Percentiles rank a stretch among this genome's conserved stretches.
These are phyloP conservation scores for Tolypocladium album DNA, from an alignment of 2,329 filamentous ascomycete genomes.

Conservation along the genomic window DNA sequence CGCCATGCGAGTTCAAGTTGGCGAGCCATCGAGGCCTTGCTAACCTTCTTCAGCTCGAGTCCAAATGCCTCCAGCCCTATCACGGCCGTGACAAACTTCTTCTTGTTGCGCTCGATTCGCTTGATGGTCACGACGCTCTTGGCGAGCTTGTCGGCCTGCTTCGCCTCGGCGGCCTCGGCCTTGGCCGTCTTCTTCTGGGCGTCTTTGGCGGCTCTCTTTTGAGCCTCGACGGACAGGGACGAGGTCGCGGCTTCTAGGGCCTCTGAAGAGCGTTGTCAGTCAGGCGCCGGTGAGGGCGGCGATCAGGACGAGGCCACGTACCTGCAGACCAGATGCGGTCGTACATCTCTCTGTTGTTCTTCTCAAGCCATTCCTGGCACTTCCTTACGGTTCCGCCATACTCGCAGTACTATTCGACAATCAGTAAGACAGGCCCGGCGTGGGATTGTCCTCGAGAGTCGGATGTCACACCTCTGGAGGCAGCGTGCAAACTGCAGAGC, in stretches of 20 bases:
- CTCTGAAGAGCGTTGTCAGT: constrained; percentile 36
- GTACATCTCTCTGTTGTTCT: constrained; percentile 64
- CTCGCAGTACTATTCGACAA: constrained; percentile 75
- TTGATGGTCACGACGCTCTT: constrained; percentile 82
- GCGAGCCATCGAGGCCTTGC: background rate
- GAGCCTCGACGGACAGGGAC: constrained; percentile 77
- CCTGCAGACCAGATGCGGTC: constrained; percentile 75
- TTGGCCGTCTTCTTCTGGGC: constrained; percentile 95
- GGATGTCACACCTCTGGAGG: constrained; percentile 47
- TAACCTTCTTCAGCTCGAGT: constrained; percentile 78
- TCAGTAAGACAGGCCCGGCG: constrained; percentile 10
- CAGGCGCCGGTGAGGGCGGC: background rate
- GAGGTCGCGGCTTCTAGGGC: constrained; percentile 76
- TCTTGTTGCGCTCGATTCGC: constrained; percentile 95
- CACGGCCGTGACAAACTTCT: constrained; percentile 93
- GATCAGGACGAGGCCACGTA: constrained; percentile 25
- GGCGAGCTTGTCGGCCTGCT: constrained; percentile 72
- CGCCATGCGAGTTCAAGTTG: background rate
- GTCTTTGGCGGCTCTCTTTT: constrained; percentile 92
- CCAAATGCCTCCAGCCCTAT: constrained; percentile 83
- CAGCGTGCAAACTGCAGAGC: constrained; percentile 46
- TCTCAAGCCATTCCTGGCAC: constrained; percentile 90
- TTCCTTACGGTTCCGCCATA: constrained; percentile 95
- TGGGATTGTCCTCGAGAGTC: background rate
- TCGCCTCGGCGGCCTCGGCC: constrained; percentile 76